A percentile compares a stretch with the other conserved stretches of the same genome.
phyloP scores from a whole-genome alignment of 352 stramenopile species.

The Globisporangium irregulare region DNA sequence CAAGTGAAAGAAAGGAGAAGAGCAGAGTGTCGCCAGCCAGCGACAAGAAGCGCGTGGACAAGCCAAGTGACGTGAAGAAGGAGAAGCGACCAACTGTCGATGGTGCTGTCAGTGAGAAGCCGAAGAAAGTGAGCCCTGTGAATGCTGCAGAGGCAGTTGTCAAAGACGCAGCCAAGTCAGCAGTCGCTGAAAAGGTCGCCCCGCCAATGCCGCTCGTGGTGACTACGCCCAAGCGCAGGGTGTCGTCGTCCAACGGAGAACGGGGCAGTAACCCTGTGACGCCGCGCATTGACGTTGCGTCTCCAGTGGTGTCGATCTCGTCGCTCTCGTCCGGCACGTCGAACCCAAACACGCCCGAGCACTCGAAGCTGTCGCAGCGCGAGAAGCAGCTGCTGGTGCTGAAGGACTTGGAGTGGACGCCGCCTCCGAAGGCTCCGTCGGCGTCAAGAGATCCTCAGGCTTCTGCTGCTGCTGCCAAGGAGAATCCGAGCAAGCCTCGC shows the following conservation, averaged over 20 bases:
- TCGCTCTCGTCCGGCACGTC: constrained; percentile 54
- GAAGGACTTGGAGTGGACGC: constrained; percentile 61
- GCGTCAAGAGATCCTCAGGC: not conserved
- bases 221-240: constrained; percentile 35
- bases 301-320: constrained; percentile 70
- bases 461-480: not conserved
- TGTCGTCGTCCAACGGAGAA: not conserved
- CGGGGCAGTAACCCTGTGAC: constrained; percentile 8
- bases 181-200: not conserved
- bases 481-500: constrained; percentile 14
- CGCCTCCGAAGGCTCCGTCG: constrained; percentile 17
- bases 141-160: not conserved
- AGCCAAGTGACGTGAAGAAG: not conserved
- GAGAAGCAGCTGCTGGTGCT: constrained; percentile 37
- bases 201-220: constrained; percentile 15
- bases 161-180: not conserved
- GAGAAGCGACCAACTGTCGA: not conserved
- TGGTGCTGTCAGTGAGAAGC: constrained; percentile 5
- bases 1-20: constrained; percentile 3
- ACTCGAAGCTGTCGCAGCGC: constrained; percentile 28
- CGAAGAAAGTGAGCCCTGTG: constrained; percentile 3
- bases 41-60: constrained; percentile 11
- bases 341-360: constrained; percentile 64
- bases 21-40: not conserved
- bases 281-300: constrained; percentile 33